Base-by-base conservation (phyloP, 768 basidiomycete species). In the Naganishia vishniacii region DNA sequence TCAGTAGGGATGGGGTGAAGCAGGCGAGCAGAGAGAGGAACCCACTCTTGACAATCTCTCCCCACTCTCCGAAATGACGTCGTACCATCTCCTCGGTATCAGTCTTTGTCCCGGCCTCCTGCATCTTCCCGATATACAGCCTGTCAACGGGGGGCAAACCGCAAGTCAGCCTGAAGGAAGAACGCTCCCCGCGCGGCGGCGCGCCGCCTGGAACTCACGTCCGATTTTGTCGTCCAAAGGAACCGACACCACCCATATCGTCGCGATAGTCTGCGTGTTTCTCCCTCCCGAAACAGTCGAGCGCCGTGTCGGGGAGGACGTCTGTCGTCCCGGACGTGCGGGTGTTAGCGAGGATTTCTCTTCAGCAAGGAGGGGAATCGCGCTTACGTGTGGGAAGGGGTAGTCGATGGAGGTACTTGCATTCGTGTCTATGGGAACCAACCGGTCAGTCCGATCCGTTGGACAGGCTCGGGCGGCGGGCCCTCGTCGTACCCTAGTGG, bases 201-300 rank as follows among this genome's bases (percentile, higher is more conserved):
- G 4, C 25, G 37, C 37, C 37, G 23, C 32, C 32, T 15, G 53
- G 11, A 23, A 66, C 68, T 65, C 56, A 71, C 41, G 95, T 98
- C 65, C 94, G 80, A 76, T 99, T 99, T 77, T 91, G 88, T 41
- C 93, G 80, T 71, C 88, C 88, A 80, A 98, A 98, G 65, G 89
- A 91, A 13, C 95, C 95, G 31, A 98, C 94, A 79, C 95, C 95
- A 70, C 95, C 95, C 95, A 99, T 98, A 75, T 99, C 95, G 75
- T 99, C 95, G 65, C 94, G 81, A 78, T 99, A 99, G 78, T 95
- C 92, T 0, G 92, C 80, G 77, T 97, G 95, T 79, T 97, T 97
- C 80, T 95, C 92, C 48, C 95, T 82, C 0, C 90, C 91, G 74
- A 99, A 99, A 75, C 91, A 94, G 77, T 99, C 95, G 75, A 94